A percentile compares a stretch with the other conserved stretches of the same genome.
These are phyloP conservation scores for Isochrysis galbana DNA, from an alignment of 78 protist genomes.

Conservation along the genomic window DNA sequence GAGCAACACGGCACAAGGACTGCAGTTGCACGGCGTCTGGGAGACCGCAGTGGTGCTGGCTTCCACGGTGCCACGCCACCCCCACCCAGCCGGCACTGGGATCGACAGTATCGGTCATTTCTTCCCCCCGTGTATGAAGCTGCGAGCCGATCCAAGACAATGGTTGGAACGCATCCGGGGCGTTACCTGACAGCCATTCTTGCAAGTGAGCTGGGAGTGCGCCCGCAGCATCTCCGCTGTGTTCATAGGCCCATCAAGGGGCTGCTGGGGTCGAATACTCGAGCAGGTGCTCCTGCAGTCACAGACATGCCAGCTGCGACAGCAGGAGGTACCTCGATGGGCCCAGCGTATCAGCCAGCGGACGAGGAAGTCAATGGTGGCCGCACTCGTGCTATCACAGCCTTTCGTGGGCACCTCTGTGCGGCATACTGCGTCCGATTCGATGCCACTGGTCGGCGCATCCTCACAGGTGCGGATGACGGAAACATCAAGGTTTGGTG, in stretches of 20 bases:
- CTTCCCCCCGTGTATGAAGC: no score
- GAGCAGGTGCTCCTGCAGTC: no score
- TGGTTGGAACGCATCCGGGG: no score
- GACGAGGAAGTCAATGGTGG: no score
- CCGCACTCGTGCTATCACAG: not conserved
- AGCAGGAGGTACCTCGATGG: not conserved
- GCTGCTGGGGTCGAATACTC: not conserved
- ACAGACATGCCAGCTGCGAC: no score
- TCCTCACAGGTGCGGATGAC: conserved; percentile 10
- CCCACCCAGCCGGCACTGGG: not conserved
- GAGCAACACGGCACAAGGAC: no score
- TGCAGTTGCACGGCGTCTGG: no score
- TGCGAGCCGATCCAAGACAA: not conserved
- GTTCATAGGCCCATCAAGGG: no score
- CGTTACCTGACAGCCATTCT: not conserved
- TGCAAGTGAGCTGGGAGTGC: not conserved
- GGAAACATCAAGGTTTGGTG: not conserved
- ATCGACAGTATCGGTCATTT: no score
- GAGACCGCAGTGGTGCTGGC: not conserved
- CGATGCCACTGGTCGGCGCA: not conserved
- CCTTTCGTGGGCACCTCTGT: not conserved
- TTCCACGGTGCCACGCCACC: not conserved
- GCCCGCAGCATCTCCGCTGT: no score
- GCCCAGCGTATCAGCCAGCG: no score
- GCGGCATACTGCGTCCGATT: not conserved